Percentiles rank a stretch among this genome's conserved stretches.
These are phyloP conservation scores for Jaltomata sinuosa DNA, from an alignment of 257 asterid genomes.

Conservation along the genomic window DNA sequence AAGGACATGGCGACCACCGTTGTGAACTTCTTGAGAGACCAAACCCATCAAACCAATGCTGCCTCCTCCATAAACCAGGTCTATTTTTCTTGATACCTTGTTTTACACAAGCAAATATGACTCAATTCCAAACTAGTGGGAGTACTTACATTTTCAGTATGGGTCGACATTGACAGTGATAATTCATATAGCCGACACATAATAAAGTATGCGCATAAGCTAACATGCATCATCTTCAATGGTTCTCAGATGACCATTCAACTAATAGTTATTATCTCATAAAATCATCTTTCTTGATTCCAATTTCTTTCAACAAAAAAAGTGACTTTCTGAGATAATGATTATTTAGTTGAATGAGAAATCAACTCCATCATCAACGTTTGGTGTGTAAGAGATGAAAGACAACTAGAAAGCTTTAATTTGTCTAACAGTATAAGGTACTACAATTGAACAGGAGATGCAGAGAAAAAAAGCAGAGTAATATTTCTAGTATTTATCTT, in stretches of 20 bases:
- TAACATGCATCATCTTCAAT: not conserved
- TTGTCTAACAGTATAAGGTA: not conserved
- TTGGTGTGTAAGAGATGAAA: not conserved
- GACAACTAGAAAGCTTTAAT: not conserved
- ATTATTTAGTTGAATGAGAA: no score
- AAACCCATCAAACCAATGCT: slow-evolving; percentile 29
- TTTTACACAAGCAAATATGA: not conserved
- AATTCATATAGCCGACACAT: not conserved
- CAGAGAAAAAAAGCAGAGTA: not conserved
- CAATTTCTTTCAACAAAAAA: no score
- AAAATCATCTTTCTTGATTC: no score
- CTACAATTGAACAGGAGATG: not conserved
- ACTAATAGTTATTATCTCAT: no score
- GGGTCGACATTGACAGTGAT: not conserved
- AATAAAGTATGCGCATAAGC: not conserved
- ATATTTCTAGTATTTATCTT: not conserved
- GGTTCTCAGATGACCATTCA: no score
- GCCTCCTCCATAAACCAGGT: slow-evolving; percentile 31
- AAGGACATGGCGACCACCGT: slow-evolving; percentile 29
- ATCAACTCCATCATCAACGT: no score
- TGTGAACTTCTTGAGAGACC: slow-evolving; percentile 21
- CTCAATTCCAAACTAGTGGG: no score
- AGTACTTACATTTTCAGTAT: not conserved
- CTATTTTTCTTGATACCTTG: slow-evolving; percentile 14
- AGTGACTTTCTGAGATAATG: no score